A percentile compares a stretch with the other conserved stretches of the same genome.
Evolutionary conservation across 2,329 filamentous ascomycete genomes (phyloP).

Genomic region (Fusarium sp.): DNA sequence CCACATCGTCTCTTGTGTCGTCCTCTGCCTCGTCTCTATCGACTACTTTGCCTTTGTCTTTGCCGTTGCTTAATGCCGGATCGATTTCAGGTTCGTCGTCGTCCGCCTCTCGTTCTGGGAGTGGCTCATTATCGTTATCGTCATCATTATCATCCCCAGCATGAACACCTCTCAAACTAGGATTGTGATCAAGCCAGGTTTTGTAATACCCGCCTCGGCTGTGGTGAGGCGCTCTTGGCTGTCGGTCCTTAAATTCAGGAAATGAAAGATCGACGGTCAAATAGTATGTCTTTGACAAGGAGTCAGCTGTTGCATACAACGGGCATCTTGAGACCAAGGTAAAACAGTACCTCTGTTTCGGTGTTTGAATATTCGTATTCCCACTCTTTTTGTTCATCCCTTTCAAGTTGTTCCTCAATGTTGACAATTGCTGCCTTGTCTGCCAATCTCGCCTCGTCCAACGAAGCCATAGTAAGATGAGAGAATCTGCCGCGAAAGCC

Average conservation of each 20-base stretch:
- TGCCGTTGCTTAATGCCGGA: conserved; percentile 38
- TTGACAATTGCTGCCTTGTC: conserved; percentile 45
- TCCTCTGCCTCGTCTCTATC: conserved; percentile 22
- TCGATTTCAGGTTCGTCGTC: conserved; percentile 45
- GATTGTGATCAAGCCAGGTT: conserved; percentile 53
- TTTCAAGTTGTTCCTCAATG: conserved; percentile 46
- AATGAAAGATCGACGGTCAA: conserved; percentile 72
- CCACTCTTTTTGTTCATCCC: conserved; percentile 69
- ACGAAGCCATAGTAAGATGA: conserved; percentile 22
- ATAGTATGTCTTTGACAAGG: conserved; percentile 67
- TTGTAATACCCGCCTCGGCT: conserved; percentile 61
- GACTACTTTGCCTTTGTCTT: conserved; percentile 37
- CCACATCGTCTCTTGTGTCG: conserved; percentile 22
- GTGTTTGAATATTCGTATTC: conserved; percentile 75
- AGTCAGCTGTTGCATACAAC: conserved; percentile 15
- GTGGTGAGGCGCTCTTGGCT: conserved; percentile 54
- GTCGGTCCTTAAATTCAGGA: conserved; percentile 64
- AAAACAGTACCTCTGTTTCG: conserved; percentile 66
- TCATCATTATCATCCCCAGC: conserved; percentile 43
- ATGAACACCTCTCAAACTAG: conserved; percentile 28
- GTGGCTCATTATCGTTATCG: conserved; percentile 48
- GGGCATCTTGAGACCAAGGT: neutral
- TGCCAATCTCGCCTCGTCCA: conserved; percentile 32
- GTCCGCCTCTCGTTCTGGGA: conserved; percentile 52
- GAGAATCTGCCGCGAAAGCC: neutral